A percentile compares a stretch with the other conserved stretches of the same genome.
Conservation (phyloP, 768 basidiomycete species). For the Podaxis sp. region DNA sequence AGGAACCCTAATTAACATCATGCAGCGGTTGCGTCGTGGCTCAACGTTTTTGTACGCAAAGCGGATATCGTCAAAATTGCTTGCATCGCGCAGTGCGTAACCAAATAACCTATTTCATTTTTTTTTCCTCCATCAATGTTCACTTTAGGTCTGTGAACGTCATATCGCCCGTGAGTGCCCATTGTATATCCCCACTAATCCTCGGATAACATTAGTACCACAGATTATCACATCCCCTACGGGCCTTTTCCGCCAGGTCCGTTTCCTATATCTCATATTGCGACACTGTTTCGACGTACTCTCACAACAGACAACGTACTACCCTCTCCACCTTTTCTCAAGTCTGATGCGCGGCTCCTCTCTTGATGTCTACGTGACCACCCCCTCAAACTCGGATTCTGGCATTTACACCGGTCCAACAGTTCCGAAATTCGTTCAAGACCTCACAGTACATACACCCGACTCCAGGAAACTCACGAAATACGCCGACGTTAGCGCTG, state of each 20-base stretch:
- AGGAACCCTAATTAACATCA: not conserved
- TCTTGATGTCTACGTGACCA: conserved; percentile 36
- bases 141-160: conserved; percentile 41
- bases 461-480: conserved; percentile 36
- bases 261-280: too few relatives aligned
- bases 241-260: conserved; percentile 37
- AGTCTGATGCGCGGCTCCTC: conserved; percentile 54
- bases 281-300: too few relatives aligned
- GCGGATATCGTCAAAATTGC: conserved; percentile 60
- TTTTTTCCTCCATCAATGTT: not conserved
- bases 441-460: conserved; percentile 34
- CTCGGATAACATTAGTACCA: not conserved
- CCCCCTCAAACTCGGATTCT: conserved; percentile 21
- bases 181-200: not conserved
- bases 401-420: conserved; percentile 42
- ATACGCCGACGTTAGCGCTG: conserved; percentile 49
- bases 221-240: conserved; percentile 47
- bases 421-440: conserved; percentile 50
- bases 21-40: conserved; percentile 56
- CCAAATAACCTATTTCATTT: not conserved
- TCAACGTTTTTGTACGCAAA: conserved; percentile 61
- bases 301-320: conserved; percentile 43
- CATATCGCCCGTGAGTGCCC: conserved; percentile 39
- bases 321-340: conserved; percentile 53
- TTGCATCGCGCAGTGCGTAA: conserved; percentile 56